Conservation (phyloP, 2,329 filamentous ascomycete species). For the Lecanicillium sp. region DNA sequence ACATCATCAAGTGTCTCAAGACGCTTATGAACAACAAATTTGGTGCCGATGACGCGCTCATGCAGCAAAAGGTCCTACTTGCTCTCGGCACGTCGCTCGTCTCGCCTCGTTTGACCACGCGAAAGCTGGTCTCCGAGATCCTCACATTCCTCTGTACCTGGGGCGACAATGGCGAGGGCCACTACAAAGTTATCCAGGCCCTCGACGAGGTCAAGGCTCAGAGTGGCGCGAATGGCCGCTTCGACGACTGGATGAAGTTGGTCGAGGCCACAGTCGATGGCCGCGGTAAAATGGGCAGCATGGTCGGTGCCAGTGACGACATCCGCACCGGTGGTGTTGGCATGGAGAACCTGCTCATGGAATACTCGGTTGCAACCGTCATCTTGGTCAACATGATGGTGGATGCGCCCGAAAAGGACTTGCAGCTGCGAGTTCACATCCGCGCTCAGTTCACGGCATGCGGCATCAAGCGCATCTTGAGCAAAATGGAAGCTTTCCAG, state of each 20-base stretch:
- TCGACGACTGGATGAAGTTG: constrained; percentile 97
- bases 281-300: constrained; percentile 95
- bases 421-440: constrained; percentile 89
- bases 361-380: constrained; percentile 92
- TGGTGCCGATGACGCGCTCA: constrained; percentile 89
- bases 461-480: constrained; percentile 87
- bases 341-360: constrained; percentile 98
- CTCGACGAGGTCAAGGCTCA: constrained; percentile 86
- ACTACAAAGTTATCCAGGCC: constrained; percentile 87
- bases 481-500: constrained; percentile 97
- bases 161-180: constrained; percentile 75
- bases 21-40: constrained; percentile 99
- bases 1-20: constrained; percentile 96
- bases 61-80: constrained; percentile 83
- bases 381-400: constrained; percentile 96
- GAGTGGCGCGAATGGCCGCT: constrained; percentile 87
- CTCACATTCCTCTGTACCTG: constrained; percentile 95
- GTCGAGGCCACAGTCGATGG: constrained; percentile 97
- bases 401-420: constrained; percentile 80
- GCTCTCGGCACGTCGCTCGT: constrained; percentile 82
- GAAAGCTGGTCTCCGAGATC: constrained; percentile 93
- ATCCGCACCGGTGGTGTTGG: constrained; percentile 92
- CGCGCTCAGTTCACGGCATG: constrained; percentile 93
- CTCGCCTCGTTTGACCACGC: constrained; percentile 80
- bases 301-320: constrained; percentile 95